Base-by-base conservation (phyloP, 495 filamentous ascomycete species). In the Clavariopsis aquatica region DNA sequence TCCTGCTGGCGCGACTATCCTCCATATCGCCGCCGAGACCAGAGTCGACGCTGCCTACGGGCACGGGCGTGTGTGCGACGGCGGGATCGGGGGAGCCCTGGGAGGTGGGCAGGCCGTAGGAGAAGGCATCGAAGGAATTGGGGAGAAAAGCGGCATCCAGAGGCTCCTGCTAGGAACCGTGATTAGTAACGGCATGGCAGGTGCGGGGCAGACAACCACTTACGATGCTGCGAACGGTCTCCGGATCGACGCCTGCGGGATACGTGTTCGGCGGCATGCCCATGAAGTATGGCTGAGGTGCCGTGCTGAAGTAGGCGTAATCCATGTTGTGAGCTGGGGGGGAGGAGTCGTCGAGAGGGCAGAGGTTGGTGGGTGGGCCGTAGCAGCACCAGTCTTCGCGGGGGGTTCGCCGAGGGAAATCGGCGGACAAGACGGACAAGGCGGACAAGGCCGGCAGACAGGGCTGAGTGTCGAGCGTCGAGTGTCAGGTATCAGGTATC, bases 211-310 rank as follows among this genome's bases (percentile, higher is more conserved):
- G 23, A 24, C 41, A 60, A 41, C 58, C 8, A 66, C 67, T 20
- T 54, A 70, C 67, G 43, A 66, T 70, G 49, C 67, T 70, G 56
- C 62, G 62, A 46, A 69, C 65, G 1, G 60, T 64, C 26, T 70
- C 67, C 10, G 59, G 52, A 58, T 84, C 82, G 41, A 81, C 79
- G 52, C 76, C 76, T 60, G 82, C 80, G 49, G 80, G 77, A 71
- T 81, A 81, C 31, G 80, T 82, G 45, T 81, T 84, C 22, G 80
- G 80, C 59, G 80, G 76, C 57, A 82, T 81, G 65, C 78, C 78
- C 63, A 84, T 79, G 72, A 83, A 84, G 47, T 49, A 27, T 56
- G 78, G 76, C 74, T 83, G 81, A 60, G 76, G 73, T 65, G 78
- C 77, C 49, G 77, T 65, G 66, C 75, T 78, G 76, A 78, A 71